phyloP scores from a whole-genome alignment of 2,329 filamentous ascomycete genomes.

The Pyrenophora teres region DNA sequence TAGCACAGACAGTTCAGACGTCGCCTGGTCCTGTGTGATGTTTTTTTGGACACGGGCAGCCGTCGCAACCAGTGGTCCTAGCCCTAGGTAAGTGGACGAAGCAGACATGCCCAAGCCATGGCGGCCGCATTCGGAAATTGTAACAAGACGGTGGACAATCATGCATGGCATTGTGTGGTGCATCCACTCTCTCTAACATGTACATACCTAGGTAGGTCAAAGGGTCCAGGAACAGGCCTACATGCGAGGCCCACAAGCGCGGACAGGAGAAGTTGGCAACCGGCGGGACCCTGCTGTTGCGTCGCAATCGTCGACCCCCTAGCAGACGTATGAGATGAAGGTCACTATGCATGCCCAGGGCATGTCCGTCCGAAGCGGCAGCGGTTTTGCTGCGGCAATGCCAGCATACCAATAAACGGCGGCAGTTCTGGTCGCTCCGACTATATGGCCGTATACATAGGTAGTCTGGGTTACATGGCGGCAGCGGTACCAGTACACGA shows the following conservation, averaged over 20 bases:
- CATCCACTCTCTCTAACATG: background rate
- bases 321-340: background rate
- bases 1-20: background rate
- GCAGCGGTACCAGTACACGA: background rate
- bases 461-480: constrained; percentile 3
- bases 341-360: background rate
- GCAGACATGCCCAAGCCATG: too few relatives aligned
- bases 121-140: background rate
- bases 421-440: background rate
- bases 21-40: too few relatives aligned
- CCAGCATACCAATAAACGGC: background rate
- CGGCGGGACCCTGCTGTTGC: constrained; percentile 7
- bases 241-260: constrained; percentile 6
- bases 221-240: constrained; percentile 13
- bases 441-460: background rate
- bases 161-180: background rate
- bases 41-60: too few relatives aligned
- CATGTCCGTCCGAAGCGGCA: background rate
- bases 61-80: too few relatives aligned
- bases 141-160: background rate
- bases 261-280: constrained; percentile 1
- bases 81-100: too few relatives aligned
- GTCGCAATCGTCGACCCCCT: constrained; percentile 3
- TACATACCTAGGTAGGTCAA: background rate
- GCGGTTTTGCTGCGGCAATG: background rate